phyloP scores from a whole-genome alignment of 176 grass and related monocot species.

The Carex cristatella region DNA sequence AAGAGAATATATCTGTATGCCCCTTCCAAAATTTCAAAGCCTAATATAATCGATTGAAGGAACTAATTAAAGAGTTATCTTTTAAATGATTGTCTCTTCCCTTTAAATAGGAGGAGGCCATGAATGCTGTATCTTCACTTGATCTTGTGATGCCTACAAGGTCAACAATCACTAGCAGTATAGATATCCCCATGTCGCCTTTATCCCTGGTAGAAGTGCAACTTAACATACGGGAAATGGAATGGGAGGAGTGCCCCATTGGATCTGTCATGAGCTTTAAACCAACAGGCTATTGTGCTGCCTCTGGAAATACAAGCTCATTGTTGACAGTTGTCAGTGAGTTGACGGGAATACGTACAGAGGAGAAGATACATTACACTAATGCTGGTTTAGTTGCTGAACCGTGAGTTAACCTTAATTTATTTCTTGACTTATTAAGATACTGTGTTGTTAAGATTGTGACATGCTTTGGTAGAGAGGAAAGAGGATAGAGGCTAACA shows the following conservation, averaged over 20 bases:
- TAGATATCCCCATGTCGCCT: background rate
- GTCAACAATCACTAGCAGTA: background rate
- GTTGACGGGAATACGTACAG: background rate
- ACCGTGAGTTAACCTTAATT: conserved; percentile 12
- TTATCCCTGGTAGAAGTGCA: conserved; percentile 3
- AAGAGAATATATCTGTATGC: background rate
- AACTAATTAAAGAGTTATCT: background rate
- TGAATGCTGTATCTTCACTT: background rate
- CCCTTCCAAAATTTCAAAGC: background rate
- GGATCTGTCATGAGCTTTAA: conserved; percentile 7
- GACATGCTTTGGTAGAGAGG: background rate
- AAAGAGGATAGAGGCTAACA: background rate
- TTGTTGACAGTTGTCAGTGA: background rate
- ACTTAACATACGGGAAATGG: background rate
- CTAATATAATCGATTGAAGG: background rate
- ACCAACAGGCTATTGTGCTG: background rate
- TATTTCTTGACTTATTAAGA: background rate
- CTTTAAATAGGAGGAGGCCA: background rate
- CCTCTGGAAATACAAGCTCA: background rate
- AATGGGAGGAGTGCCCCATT: conserved; percentile 21
- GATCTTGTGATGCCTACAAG: conserved; percentile 6
- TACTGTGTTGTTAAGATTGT: background rate
- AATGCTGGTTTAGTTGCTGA: background rate
- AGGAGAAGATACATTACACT: background rate
- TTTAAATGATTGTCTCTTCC: background rate